Evolutionary conservation across 192 early-diverging fungal species (phyloP).

Genomic region (Powellomyces hirtus): DNA sequence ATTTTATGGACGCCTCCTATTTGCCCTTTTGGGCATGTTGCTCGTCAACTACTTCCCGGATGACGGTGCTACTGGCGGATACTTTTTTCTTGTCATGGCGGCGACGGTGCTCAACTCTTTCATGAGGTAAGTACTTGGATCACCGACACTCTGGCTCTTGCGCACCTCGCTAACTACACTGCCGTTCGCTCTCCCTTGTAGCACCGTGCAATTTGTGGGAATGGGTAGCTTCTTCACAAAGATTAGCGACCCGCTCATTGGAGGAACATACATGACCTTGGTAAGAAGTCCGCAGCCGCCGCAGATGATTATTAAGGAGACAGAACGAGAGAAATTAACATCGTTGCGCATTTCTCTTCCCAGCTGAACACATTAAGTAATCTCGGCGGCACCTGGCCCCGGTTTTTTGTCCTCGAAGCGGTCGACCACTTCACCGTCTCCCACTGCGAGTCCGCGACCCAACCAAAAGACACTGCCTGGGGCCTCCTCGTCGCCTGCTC

Average conservation of each 20-base stretch:
- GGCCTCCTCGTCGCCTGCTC: conserved; percentile 57
- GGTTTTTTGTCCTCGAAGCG: conserved; percentile 84
- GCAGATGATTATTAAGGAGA: too few relatives aligned
- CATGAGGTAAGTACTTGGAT: conserved; percentile 50
- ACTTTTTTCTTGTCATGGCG: conserved; percentile 77
- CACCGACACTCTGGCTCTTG: not conserved
- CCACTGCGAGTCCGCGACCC: conserved; percentile 52
- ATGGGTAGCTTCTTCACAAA: conserved; percentile 92
- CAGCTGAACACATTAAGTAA: conserved; percentile 92
- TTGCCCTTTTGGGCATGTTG: conserved; percentile 78
- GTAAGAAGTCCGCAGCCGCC: too few relatives aligned
- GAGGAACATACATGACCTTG: conserved; percentile 66
- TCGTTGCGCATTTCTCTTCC: not conserved
- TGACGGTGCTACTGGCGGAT: conserved; percentile 57
- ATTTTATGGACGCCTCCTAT: conserved; percentile 79
- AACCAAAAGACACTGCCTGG: not conserved
- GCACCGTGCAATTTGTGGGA: conserved; percentile 94
- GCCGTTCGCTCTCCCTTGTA: conserved; percentile 27
- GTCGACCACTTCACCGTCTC: conserved; percentile 89
- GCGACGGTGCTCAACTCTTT: conserved; percentile 83
- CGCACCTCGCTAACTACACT: not conserved
- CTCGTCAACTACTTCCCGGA: conserved; percentile 80
- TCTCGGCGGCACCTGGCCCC: conserved; percentile 96
- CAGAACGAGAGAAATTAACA: too few relatives aligned
- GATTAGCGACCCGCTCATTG: conserved; percentile 94